Base-by-base conservation (phyloP, 441 rosid genomes). In the Gossypium trilobum region DNA sequence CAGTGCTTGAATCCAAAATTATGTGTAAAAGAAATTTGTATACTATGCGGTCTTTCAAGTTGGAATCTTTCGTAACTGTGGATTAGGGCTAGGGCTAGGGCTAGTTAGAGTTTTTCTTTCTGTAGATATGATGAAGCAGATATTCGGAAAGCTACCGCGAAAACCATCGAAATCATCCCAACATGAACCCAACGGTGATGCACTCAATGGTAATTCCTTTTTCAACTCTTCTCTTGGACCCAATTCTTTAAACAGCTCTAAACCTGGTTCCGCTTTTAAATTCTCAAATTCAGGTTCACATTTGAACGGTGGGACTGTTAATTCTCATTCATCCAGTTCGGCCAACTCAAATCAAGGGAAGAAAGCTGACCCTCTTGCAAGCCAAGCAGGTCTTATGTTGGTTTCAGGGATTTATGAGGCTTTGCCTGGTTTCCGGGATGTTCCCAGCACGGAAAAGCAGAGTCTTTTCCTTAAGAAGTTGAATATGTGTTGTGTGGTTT, bases 41-140 rank as follows among this genome's bases (percentile, higher is more conserved):
- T 48, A 67, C 46, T 63, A 73, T 77, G 48, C 17, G 23, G 14
- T 68, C 44, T 68, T 77, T 68, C 55, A 10, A 16, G 27, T 68
- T 70, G 57, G 73, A 48, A 65, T 55, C 44, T 75, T 75, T 76
- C 67, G 60, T 78, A 50, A 3, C 29, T 77, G 42, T 17, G 46
- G 46, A 39, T 8, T 57, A 54, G 65, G 66, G 42, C 74, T 74
- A 54, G 65, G 66, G 42, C 74, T 74, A 63, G 74, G 74, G 62
- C 48, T 70, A 22, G 55, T 77, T 25, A 62, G 16, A 11, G 46
- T 39, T 39, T 0, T 27, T 5, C 17, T 2, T 79, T 72, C 75
- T 73, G 86, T 80, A 86, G 83, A 82, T 82, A 92, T 92, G 97
- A 88, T 92, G 76, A 92, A 86, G 78, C 94, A 90, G 80, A 88